Evolutionary conservation across 495 filamentous ascomycete species (phyloP), one percentile per base, ranked within the genome.

Genomic region (Parathielavia hyrcaniae): DNA sequence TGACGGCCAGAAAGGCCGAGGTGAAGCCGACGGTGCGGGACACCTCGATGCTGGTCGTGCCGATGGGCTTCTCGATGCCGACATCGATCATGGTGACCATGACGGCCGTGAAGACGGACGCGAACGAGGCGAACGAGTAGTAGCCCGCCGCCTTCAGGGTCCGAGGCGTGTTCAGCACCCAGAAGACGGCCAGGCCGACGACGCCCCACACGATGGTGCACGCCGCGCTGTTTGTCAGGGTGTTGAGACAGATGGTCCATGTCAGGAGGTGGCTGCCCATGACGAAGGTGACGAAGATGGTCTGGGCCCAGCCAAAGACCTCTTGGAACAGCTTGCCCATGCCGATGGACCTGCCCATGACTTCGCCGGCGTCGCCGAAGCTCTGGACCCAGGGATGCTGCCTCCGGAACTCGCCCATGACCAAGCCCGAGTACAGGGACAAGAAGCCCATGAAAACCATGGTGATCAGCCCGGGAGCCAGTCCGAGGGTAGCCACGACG

Each of bases 161-260:
- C 3, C 61, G 50, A 7, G 61, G 61, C 12, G 48, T 55, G 56
- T 63, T 63, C 23, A 59, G 47, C 17, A 44, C 39, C 56, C 50
- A 63, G 41, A 63, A 63, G 39, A 63, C 12, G 35, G 23, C 46
- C 47, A 63, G 45, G 39, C 61, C 61, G 39, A 63, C 61, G 26
- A 63, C 61, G 19, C 50, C 61, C 61, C 61, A 63, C 44, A 63
- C 47, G 51, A 63, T 63, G 56, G 56, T 63, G 57, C 61, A 63
- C 13, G 56, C 22, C 8, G 61, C 16, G 47, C 56, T 55, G 57
- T 52, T 20, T 34, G 61, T 52, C 5, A 63, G 52, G 8, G 61
- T 63, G 61, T 63, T 63, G 30, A 63, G 45, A 56, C 61, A 63
- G 56, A 63, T 63, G 46, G 56, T 63, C 50, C 50, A 63, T 1